A percentile compares a stretch with the other conserved stretches of the same genome.
These are phyloP conservation scores for Eremochloa ophiuroides DNA, from an alignment of 176 grass and related monocot genomes.

Conservation along the genomic window DNA sequence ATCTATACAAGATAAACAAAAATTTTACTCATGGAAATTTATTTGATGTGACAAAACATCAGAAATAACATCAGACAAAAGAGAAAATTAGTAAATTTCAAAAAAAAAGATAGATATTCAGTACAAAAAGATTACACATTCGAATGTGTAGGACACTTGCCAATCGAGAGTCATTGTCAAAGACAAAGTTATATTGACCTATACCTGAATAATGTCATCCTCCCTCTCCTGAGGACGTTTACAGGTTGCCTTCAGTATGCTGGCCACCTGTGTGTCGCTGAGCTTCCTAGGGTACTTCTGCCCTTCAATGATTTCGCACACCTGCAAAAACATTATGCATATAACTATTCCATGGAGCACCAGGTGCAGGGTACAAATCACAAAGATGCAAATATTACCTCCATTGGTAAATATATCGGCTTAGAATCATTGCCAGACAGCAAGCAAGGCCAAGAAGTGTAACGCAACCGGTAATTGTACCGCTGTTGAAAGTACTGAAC, in stretches of 20 bases:
- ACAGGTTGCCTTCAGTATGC: constrained; percentile 50
- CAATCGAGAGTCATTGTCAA: not conserved
- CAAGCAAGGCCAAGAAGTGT: constrained; percentile 62
- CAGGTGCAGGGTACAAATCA: not conserved
- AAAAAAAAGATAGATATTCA: not conserved
- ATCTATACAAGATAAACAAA: constrained; percentile 43
- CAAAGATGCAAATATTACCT: constrained; percentile 38
- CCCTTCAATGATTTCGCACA: constrained; percentile 71
- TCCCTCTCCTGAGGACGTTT: constrained; percentile 48
- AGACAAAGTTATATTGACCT: not conserved
- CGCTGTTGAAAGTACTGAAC: constrained; percentile 53
- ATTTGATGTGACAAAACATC: not conserved
- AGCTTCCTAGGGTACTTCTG: constrained; percentile 66
- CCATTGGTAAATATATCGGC: constrained; percentile 74
- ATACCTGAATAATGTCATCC: constrained; percentile 45
- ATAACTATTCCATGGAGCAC: not conserved
- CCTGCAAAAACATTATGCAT: constrained; percentile 39
- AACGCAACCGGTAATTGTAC: constrained; percentile 41
- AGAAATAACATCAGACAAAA: not conserved
- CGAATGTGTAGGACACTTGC: not conserved
- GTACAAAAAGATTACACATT: not conserved
- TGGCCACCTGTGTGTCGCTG: constrained; percentile 48
- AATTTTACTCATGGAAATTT: not conserved
- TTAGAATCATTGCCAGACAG: constrained; percentile 55
- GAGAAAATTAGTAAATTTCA: not conserved